Evolutionary conservation across 176 grass and related monocot species (phyloP), one percentile per base, ranked within the genome.

Genomic region (maize (Zea mays)): DNA sequence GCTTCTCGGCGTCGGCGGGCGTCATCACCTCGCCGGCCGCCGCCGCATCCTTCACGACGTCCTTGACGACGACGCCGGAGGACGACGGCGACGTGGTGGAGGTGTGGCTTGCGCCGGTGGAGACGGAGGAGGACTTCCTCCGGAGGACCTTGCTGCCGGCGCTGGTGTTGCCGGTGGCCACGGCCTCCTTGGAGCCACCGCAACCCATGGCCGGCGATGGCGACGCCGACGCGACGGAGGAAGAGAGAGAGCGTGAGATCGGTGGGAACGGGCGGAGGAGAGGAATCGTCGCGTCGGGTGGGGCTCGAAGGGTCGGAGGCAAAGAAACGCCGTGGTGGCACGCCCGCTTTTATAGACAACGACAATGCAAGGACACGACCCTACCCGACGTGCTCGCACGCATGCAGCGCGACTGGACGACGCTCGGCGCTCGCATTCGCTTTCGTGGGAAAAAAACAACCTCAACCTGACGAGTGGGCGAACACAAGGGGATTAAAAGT

Each of bases 101-200:
- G 11, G 72, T 2, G 7, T 51, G 65, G 38, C 56, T 39, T 27
- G 75, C 75, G 71, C 10, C 33, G 46, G 74, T 64, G 51, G 76
- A 64, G 35, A 72, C 50, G 71, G 71, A 55, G 74, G 68, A 84
- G 48, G 90, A 91, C 71, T 90, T 86, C 72, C 69, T 89, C 39
- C 79, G 84, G 79, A 91, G 63, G 46, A 93, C 71, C 67, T 59
- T 84, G 61, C n/a, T 4, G 61, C 49, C 51, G n/a, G 7, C 50
- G 50, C 38, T 73, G 40, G 86, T 89, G 86, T 93, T 93, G 64
- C 84, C 82, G 65, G 91, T 88, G 86, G 91, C 94, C 78, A 93
- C 94, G 12, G 85, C 90, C 27, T 91, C 84, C 51, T 97, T 97
- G 2, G 94, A 97, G 65, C 85, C 89, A 71, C 94, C 82, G 73